Conservation (phyloP, 2,329 filamentous ascomycete genomes). For the Aurifilum marmelostoma region DNA sequence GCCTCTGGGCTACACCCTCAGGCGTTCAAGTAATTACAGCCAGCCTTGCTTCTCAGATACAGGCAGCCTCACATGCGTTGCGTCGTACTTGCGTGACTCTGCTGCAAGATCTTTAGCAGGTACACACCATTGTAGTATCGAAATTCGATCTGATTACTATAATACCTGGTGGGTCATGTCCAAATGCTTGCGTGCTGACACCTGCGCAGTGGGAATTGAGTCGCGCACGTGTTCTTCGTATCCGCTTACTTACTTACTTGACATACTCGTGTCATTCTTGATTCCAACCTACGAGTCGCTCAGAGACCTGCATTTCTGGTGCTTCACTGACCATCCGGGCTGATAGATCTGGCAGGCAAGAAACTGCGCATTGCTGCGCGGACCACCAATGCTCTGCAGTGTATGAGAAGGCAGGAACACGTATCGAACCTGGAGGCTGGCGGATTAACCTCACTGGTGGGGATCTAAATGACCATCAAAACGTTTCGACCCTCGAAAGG, state of each 20-base stretch:
- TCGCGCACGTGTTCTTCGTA: neutral
- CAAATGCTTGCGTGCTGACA: neutral
- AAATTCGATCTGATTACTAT: neutral
- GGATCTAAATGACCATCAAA: too few relatives aligned
- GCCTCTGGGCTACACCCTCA: neutral
- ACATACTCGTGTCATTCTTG: neutral
- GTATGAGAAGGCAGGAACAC: neutral
- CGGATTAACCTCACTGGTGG: too few relatives aligned
- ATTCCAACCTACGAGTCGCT: neutral
- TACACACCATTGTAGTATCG: neutral
- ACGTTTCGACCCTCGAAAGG: too few relatives aligned
- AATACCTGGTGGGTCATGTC: neutral
- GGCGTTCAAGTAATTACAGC: neutral
- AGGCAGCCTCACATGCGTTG: neutral
- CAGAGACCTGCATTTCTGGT: neutral
- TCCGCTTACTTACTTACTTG: too few relatives aligned
- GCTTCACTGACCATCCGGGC: neutral
- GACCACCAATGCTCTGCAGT: neutral
- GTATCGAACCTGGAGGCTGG: too few relatives aligned
- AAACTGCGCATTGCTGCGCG: neutral
- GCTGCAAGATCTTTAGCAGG: neutral
- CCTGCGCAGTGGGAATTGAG: neutral
- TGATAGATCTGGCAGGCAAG: neutral
- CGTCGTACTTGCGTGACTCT: neutral
- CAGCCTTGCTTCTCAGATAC: neutral